Percentiles rank a stretch among this genome's conserved stretches.
Evolutionary conservation across 2,329 filamentous ascomycete species (phyloP).

Genomic region (Calonectria pseudoturangicola): DNA sequence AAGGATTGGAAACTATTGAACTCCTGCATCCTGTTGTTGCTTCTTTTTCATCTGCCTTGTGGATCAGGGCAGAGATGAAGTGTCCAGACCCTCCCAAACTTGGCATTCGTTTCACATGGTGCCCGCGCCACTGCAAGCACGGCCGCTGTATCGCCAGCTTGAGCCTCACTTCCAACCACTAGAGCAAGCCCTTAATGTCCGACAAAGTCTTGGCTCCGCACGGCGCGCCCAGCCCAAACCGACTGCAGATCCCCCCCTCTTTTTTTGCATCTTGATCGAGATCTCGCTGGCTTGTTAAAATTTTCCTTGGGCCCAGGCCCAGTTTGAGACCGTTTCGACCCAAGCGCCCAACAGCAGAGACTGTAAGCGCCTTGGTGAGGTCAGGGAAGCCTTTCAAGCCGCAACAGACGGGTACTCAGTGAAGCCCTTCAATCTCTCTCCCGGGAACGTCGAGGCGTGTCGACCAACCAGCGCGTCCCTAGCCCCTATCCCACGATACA

Average conservation of each 20-base stretch:
- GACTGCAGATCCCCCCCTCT: no score
- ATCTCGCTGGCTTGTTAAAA: not conserved
- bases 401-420: not conserved
- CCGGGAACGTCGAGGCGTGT: not conserved
- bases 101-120: constrained; percentile 44
- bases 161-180: constrained; percentile 29
- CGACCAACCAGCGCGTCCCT: constrained; percentile 5
- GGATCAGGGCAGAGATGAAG: not conserved
- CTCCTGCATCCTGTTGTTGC: not conserved
- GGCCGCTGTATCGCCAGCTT: constrained; percentile 24
- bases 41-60: not conserved
- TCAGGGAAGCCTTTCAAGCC: not conserved
- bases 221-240: no score
- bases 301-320: not conserved
- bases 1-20: no score
- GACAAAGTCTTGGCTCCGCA: not conserved
- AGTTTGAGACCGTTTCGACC: not conserved
- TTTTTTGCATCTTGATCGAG: not conserved
- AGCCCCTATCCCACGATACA: constrained; percentile 5
- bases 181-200: not conserved
- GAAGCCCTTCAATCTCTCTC: constrained; percentile 14
- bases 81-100: not conserved
- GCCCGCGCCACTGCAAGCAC: constrained; percentile 2
- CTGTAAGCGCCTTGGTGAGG: not conserved
- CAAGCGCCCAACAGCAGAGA: constrained; percentile 4